Base-by-base conservation (phyloP, 805 yeast genomes). In the Saturnispora hagleri region DNA sequence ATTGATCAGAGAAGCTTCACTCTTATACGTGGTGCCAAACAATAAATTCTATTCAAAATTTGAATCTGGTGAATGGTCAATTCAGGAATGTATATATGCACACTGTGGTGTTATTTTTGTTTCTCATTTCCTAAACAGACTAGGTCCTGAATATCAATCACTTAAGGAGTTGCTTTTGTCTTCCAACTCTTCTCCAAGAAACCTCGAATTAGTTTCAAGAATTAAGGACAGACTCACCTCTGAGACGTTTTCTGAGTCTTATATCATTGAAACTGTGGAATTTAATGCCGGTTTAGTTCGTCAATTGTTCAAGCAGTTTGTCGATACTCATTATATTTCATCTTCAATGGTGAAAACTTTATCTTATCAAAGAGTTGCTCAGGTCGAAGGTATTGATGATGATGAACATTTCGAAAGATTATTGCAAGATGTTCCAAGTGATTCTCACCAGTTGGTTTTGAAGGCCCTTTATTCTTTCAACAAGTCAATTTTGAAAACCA, bases 81-180 rank as follows among this genome's bases (percentile, higher is more conserved):
- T 95, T 60, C 98, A 91, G 71, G 99, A 93, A 71, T 81, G 90
- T 45, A 84, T 89, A 53, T 93, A 93, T 66, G 95, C 97, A 44
- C 98, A 91, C 68, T 85, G 89, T 68, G 96, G 91, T 61, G 84
- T 86, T 44, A 86, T 89, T 55, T 91, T 93, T 65, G 95, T 89
- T 48, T 84, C 95, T 35, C 98, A 93, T 70, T 93, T 91, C 72
- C 77, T 91, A 68, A 93, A 93, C 73, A 79, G 98, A 65, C 76
- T 91, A 64, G 97, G 98, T 31, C 81, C 95, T 2, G 97, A 90
- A 69, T 90, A 86, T 69, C 79, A 75, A 58, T 77, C 88, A 45
- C 74, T 91, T 63, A 69, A 80, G 54, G 70, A 75, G 34, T 28
- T 51, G 22, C 73, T 89, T 55, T 74, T 90, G 53, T 73, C 82